Evolutionary conservation across 2,329 filamentous ascomycete genomes (phyloP), one percentile per base, ranked within the genome.

Genomic region (Ramularia endophylla): DNA sequence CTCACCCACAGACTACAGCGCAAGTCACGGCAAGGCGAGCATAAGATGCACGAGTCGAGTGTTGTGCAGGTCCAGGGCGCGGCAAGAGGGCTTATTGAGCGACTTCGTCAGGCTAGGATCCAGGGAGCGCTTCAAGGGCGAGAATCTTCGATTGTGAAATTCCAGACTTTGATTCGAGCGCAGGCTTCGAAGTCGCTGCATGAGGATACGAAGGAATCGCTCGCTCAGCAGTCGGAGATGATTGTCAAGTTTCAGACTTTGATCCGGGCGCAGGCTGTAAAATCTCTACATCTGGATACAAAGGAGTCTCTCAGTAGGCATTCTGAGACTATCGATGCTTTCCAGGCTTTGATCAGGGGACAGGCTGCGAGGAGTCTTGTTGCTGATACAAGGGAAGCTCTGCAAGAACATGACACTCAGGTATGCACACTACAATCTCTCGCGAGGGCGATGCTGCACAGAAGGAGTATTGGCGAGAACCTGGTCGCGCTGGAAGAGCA

Each of bases 121-220:
- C 48, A 51, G 30, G 57, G 54, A 13, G 57, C 58, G 8, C 51
- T 62, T 2, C 56, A 59, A 38, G 55, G 54, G 7, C 49, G 55
- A 17, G 66, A 69, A 40, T 57, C 61, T 18, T 46, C 60, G n/a
- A 57, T 71, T 46, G 69, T 69, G 37, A 65, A 69, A 38, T 63
- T 88, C 44, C 85, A 89, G 66, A 78, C 83, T 53, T 75, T 76
- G 44, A 72, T 77, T 27, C 75, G 83, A 63, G 85, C 80, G 40
- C 67, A 76, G 65, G 65, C 80, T 57, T 74, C 69, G 44, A 75
- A 80, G 62, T 44, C 47, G 3, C 35, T 42, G 4, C 40, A 50
- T 27, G n/a, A n/a, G n/a, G n/a, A n/a, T n/a, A n/a, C n/a, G n/a
- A n/a, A n/a, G n/a, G n/a, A n/a, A n/a, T n/a, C n/a, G n/a, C n/a